phyloP scores from a whole-genome alignment of 352 stramenopile genomes.

The Pythium pectinolyticum region DNA sequence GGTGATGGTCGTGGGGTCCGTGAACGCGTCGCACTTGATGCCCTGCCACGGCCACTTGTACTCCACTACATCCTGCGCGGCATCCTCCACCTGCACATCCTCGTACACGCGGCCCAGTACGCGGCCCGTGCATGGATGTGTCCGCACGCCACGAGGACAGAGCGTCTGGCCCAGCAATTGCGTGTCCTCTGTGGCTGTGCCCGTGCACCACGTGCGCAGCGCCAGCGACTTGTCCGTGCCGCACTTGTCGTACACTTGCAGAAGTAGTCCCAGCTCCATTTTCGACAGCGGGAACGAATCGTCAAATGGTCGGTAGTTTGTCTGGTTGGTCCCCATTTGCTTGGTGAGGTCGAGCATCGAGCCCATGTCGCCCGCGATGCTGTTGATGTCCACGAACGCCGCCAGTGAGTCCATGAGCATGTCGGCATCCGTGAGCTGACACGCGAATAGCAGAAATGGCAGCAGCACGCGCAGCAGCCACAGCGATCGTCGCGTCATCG shows the following conservation, averaged over 20 bases:
- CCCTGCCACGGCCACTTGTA: constrained; percentile 75
- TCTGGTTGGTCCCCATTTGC: constrained; percentile 8
- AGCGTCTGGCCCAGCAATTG: constrained; percentile 14
- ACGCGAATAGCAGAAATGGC: background rate
- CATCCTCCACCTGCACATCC: too few species aligned
- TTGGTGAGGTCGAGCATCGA: constrained; percentile 19
- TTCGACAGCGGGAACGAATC: constrained; percentile 49
- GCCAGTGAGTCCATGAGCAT: constrained; percentile 25
- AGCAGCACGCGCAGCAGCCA: constrained; percentile 2
- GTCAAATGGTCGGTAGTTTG: constrained; percentile 34
- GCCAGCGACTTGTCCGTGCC: constrained; percentile 41
- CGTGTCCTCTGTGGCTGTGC: constrained; percentile 24
- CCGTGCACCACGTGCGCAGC: constrained; percentile 66
- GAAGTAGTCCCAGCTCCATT: constrained; percentile 42
- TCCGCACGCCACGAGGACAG: constrained; percentile 51
- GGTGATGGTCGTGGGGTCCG: constrained; percentile 66
- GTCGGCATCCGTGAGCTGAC: background rate
- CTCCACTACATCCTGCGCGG: constrained; percentile 28
- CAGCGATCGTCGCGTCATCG: background rate
- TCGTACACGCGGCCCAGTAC: too few species aligned
- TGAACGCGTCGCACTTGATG: constrained; percentile 64
- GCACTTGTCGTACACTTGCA: constrained; percentile 52
- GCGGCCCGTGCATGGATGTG: constrained; percentile 64
- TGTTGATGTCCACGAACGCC: constrained; percentile 25
- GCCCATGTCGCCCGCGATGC: constrained; percentile 8